Conservation (phyloP, 2,329 filamentous ascomycete species). For the Fusarium torulosum region DNA sequence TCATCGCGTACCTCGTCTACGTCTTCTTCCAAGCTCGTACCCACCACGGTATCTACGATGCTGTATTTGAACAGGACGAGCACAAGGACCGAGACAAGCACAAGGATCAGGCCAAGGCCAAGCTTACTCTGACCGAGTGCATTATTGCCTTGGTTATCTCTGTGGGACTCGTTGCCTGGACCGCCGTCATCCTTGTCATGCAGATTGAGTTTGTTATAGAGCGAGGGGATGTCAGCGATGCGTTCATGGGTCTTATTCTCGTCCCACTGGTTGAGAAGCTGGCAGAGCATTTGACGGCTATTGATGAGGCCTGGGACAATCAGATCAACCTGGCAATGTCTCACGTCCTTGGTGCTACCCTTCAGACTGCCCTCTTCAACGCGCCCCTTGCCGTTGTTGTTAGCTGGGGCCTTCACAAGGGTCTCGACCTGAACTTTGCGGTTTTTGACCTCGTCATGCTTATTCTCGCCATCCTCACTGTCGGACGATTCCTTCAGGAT, state of each 20-base stretch:
- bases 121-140: constrained; percentile 81
- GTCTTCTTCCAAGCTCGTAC: constrained; percentile 81
- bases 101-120: constrained; percentile 70
- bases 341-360: constrained; percentile 86
- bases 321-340: constrained; percentile 88
- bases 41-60: constrained; percentile 82
- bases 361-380: constrained; percentile 91
- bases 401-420: constrained; percentile 79
- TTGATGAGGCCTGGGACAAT: constrained; percentile 87
- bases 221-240: constrained; percentile 60
- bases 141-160: constrained; percentile 73
- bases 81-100: constrained; percentile 72
- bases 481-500: constrained; percentile 88
- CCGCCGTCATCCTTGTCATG: constrained; percentile 79
- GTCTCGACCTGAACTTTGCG: constrained; percentile 86
- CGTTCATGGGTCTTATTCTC: constrained; percentile 78
- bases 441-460: constrained; percentile 87
- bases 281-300: constrained; percentile 84
- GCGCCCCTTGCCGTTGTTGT: constrained; percentile 86
- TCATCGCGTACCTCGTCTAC: constrained; percentile 75
- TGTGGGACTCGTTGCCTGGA: constrained; percentile 77
- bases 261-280: constrained; percentile 87
- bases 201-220: constrained; percentile 74
- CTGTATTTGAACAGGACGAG: constrained; percentile 79
- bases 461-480: constrained; percentile 85